Percentiles rank a stretch among this genome's conserved stretches.
Conservation (phyloP, 2,329 filamentous ascomycete species). For the Fusarium aywerte region DNA sequence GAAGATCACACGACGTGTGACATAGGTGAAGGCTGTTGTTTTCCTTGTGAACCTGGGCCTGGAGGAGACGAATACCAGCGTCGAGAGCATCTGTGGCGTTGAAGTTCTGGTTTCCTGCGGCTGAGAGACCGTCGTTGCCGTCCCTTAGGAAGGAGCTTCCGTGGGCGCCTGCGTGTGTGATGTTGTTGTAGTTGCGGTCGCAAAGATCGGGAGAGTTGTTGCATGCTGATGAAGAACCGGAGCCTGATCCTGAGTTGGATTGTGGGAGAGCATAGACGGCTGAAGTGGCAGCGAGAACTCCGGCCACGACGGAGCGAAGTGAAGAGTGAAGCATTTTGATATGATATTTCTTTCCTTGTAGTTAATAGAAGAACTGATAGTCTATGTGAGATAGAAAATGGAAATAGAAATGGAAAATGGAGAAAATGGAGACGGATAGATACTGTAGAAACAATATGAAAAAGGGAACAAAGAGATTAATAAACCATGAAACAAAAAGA, state of each 20-base stretch:
- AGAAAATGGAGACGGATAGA: background rate
- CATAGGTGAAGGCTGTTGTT: constrained; percentile 72
- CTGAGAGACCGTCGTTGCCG: constrained; percentile 65
- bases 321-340: constrained; percentile 41
- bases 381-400: background rate
- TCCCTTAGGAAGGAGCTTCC: constrained; percentile 78
- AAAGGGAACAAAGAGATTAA: constrained; percentile 14
- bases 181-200: constrained; percentile 74
- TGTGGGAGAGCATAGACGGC: constrained; percentile 45
- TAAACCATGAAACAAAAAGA: constrained; percentile 31
- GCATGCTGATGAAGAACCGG: constrained; percentile 62
- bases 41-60: constrained; percentile 75
- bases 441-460: constrained; percentile 12
- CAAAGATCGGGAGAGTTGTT: constrained; percentile 85
- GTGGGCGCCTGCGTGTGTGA: constrained; percentile 83
- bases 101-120: constrained; percentile 78
- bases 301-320: constrained; percentile 35
- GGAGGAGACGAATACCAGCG: constrained; percentile 76
- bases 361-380: background rate
- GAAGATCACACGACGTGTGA: constrained; percentile 72
- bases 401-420: background rate
- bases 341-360: background rate
- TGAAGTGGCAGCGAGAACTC: constrained; percentile 38
- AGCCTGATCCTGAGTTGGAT: constrained; percentile 32
- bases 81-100: constrained; percentile 77